Evolutionary conservation across 2,329 filamentous ascomycete genomes (phyloP).

Genomic region (Metarhizium robertsii): DNA sequence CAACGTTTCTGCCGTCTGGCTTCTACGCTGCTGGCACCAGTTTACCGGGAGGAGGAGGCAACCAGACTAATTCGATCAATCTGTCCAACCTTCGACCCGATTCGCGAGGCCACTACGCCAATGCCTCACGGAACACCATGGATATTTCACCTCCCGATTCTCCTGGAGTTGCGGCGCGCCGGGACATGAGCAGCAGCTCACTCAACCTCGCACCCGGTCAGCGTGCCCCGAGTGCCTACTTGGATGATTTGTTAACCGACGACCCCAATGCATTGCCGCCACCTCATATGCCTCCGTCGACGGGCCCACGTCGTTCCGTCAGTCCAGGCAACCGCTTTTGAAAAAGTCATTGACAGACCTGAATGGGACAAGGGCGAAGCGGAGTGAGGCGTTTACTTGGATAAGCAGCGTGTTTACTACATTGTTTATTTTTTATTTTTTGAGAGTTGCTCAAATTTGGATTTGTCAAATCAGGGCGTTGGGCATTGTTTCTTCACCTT

Average conservation of each 20-base stretch:
- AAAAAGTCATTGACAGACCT: not conserved
- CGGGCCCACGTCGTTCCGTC: slow-evolving; percentile 8
- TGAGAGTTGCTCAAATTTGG: not conserved
- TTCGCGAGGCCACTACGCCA: slow-evolving; percentile 38
- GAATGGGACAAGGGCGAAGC: not conserved
- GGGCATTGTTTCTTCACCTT: not conserved
- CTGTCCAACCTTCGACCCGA: slow-evolving; percentile 53
- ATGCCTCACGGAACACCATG: slow-evolving; percentile 29
- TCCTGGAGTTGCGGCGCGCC: slow-evolving; percentile 42
- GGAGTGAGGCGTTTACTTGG: not conserved
- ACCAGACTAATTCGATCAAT: slow-evolving; percentile 45
- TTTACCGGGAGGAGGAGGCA: slow-evolving; percentile 34
- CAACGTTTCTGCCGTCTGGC: slow-evolving; percentile 77
- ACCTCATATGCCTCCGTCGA: slow-evolving; percentile 23
- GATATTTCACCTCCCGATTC: slow-evolving; percentile 55
- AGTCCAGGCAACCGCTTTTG: slow-evolving; percentile 18
- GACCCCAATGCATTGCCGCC: slow-evolving; percentile 47
- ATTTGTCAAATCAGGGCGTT: not conserved
- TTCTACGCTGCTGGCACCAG: slow-evolving; percentile 72
- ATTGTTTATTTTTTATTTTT: not conserved
- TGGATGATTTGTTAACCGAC: slow-evolving; percentile 83
- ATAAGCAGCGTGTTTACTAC: not conserved
- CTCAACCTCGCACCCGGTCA: slow-evolving; percentile 51
- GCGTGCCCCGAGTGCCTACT: slow-evolving; percentile 76
- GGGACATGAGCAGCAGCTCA: slow-evolving; percentile 53